Base-by-base conservation (phyloP, 2,329 filamentous ascomycete species). In the Beauveria sp. region DNA sequence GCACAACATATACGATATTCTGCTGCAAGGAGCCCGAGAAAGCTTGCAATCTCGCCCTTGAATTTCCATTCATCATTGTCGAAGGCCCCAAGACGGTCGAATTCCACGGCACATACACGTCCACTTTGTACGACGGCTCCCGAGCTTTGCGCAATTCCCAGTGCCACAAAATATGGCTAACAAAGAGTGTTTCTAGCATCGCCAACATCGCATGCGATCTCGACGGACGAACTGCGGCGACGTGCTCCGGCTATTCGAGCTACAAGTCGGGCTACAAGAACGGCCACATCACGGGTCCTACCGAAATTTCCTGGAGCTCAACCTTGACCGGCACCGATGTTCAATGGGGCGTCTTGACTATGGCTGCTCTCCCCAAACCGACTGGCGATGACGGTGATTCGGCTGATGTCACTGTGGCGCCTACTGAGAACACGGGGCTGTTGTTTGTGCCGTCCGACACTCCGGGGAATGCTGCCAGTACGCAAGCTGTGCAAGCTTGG, bases 1-100 rank as follows among this genome's bases (percentile, higher is more conserved):
- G 74, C 63, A 81, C 79, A 18, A 76, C 77, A 26, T 81, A 79
- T 64, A 80, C 79, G 62, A 76, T 81, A 46, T 81, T 81, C 66
- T 81, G 79, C 63, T 74, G 75, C 10, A 72, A 76, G 34, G 68
- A 75, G 60, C 72, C 73, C n/a, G 72, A 74, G 3, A 70, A 70
- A 6, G 72, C 70, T 7, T 81, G 79, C 67, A 74, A 76, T 60
- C 69, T 81, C 8, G 75, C 75, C 7, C 74, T 77, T 16, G 77
- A 79, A 50, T 74, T 80, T 42, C 79, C 79, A 5, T 81, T 81
- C 64, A 65, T 78, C 53, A 73, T 81, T 62, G 74, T 78, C 14
- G 77, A 80, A 64, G 79, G 79, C 0, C 74, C 78, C 14, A 69
- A 70, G 43, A 80, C 77, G 5, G 71, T 81, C 40, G 68, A 72